phyloP scores from a whole-genome alignment of 768 basidiomycete genomes.

The Mycena rosella region DNA sequence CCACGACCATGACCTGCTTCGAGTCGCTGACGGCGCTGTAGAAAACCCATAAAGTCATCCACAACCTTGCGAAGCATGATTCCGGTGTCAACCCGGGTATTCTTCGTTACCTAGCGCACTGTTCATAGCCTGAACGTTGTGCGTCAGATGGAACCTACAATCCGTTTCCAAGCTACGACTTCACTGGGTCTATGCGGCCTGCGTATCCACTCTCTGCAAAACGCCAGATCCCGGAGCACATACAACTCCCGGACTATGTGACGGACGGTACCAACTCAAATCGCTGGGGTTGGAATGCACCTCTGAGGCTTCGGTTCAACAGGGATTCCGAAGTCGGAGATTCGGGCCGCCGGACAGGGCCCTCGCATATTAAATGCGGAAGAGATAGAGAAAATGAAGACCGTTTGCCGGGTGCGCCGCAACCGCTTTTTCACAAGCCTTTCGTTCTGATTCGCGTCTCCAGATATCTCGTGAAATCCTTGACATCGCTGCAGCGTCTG shows the following conservation, averaged over 20 bases:
- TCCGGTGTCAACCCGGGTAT: constrained; percentile 24
- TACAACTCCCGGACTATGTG: constrained; percentile 91
- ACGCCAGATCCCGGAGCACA: constrained; percentile 84
- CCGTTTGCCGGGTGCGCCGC: constrained; percentile 86
- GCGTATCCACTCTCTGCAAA: constrained; percentile 89
- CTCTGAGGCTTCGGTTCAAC: constrained; percentile 35
- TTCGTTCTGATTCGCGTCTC: constrained; percentile 10
- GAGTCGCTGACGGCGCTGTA: constrained; percentile 43
- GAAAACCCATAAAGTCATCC: constrained; percentile 88
- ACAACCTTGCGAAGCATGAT: constrained; percentile 66
- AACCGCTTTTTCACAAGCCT: neutral
- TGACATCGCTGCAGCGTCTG: constrained; percentile 87
- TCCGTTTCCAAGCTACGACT: constrained; percentile 82
- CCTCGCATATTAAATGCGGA: constrained; percentile 75
- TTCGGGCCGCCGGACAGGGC: constrained; percentile 67
- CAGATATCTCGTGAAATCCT: constrained; percentile 94
- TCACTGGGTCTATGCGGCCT: constrained; percentile 84
- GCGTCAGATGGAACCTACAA: constrained; percentile 79
- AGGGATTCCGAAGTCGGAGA: constrained; percentile 75
- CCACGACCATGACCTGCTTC: constrained; percentile 4
- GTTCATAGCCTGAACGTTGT: constrained; percentile 1
- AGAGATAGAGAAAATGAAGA: constrained; percentile 92
- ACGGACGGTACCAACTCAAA: constrained; percentile 51
- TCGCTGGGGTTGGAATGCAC: constrained; percentile 20
- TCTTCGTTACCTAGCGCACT: constrained; percentile 6